Conservation (phyloP, 805 yeast genomes). For the Metschnikowia baotianmanensis region DNA sequence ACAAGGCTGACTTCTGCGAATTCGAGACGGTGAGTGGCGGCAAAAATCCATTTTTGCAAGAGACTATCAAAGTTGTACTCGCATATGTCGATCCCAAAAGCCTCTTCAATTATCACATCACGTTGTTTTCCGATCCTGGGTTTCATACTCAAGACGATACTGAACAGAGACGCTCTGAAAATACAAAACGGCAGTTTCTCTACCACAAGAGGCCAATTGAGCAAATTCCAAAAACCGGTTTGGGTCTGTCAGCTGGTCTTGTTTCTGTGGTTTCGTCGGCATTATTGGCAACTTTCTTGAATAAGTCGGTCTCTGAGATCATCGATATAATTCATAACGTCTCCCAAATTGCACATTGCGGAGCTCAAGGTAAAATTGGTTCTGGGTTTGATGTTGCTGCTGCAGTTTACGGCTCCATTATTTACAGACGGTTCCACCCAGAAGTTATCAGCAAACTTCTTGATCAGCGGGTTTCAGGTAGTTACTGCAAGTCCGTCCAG, state of each 20-base stretch:
- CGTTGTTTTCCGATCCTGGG: constrained; percentile 80
- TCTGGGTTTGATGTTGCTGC: constrained; percentile 98
- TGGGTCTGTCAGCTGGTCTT: constrained; percentile 94
- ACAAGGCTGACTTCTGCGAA: constrained; percentile 1
- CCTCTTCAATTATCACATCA: constrained; percentile 40
- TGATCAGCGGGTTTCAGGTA: constrained; percentile 22
- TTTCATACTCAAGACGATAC: constrained; percentile 77
- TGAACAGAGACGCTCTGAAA: constrained; percentile 27
- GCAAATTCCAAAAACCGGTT: constrained; percentile 86
- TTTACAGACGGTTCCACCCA: constrained; percentile 75
- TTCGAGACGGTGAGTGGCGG: constrained; percentile 20
- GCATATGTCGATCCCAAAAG: constrained; percentile 45
- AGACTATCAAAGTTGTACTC: constrained; percentile 55
- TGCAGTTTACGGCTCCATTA: constrained; percentile 87
- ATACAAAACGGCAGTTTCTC: constrained; percentile 46
- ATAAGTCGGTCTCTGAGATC: constrained; percentile 14
- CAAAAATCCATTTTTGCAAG: constrained; percentile 72
- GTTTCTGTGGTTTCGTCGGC: constrained; percentile 79
- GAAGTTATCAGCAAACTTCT: constrained; percentile 40
- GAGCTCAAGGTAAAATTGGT: constrained; percentile 93
- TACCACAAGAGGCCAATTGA: constrained; percentile 61
- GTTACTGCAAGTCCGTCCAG: constrained; percentile 22
- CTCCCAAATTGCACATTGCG: constrained; percentile 87
- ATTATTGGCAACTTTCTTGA: constrained; percentile 42
- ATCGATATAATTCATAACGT: constrained; percentile 64